These are phyloP conservation scores for Coniella vitis DNA, from an alignment of 2,329 filamentous ascomycete genomes.

Conservation along the genomic window DNA sequence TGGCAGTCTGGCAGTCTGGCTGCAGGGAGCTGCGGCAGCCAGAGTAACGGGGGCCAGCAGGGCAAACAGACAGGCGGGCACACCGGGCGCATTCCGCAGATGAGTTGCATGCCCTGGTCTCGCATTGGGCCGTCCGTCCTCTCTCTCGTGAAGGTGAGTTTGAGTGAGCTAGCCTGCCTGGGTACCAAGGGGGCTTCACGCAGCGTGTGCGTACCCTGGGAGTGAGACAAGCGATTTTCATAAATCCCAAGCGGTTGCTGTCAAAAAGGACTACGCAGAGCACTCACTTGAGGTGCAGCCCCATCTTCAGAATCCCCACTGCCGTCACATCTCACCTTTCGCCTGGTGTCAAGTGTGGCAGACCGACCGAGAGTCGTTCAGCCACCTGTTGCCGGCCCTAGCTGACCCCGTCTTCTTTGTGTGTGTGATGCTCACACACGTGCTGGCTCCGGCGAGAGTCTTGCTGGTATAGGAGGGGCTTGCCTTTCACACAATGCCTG, in stretches of 20 bases:
- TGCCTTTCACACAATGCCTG: slow-evolving; percentile 2
- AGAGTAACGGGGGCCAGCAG: slow-evolving; percentile 5
- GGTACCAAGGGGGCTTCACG: neutral
- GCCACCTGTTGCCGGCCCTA: slow-evolving; percentile 5
- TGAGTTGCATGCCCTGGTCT: slow-evolving; percentile 4
- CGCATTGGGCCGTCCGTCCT: neutral
- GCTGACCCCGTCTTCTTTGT: neutral
- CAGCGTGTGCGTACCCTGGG: neutral
- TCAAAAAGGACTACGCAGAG: neutral
- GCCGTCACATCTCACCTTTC: no score
- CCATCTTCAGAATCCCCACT: no score
- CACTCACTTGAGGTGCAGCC: neutral
- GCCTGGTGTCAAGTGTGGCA: neutral
- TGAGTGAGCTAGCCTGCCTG: no score
- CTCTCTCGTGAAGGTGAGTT: no score
- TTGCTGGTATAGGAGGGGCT: neutral
- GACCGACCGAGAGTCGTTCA: neutral
- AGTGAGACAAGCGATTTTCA: neutral
- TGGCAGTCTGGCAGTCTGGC: neutral
- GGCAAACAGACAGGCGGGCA: slow-evolving; percentile 3
- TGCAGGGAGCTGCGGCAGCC: slow-evolving; percentile 9
- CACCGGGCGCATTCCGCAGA: slow-evolving; percentile 1
- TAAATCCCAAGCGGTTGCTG: neutral
- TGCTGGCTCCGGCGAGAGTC: neutral
- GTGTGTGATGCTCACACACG: neutral